These are phyloP conservation scores for Angophora floribunda DNA, from an alignment of 345 rosid genomes.

Conservation along the genomic window DNA sequence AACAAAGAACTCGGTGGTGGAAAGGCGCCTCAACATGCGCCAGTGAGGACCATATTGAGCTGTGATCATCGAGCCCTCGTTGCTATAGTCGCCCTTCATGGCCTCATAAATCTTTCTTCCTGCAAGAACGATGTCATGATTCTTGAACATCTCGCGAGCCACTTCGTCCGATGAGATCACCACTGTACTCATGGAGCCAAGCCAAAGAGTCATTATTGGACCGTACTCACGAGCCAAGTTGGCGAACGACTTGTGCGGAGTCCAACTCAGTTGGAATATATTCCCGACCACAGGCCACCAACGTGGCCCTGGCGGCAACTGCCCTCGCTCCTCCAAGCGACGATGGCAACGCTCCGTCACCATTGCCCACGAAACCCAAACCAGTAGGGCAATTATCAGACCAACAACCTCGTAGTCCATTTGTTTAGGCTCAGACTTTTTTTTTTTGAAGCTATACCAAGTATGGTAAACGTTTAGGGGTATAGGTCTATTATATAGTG, in stretches of 20 bases:
- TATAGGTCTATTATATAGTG: neutral
- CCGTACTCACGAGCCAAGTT: conserved; percentile 40
- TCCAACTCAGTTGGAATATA: conserved; percentile 43
- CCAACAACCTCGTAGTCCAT: conserved; percentile 28
- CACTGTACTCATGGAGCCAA: conserved; percentile 65
- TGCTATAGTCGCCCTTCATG: conserved; percentile 47
- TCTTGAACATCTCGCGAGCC: conserved; percentile 71
- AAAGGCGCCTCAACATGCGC: conserved; percentile 61
- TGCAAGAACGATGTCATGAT: conserved; percentile 57
- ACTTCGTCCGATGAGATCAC: conserved; percentile 59
- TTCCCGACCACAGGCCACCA: conserved; percentile 64
- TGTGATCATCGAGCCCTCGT: conserved; percentile 60
- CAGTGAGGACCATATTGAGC: conserved; percentile 74
- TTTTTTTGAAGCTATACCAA: neutral
- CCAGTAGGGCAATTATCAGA: conserved; percentile 14
- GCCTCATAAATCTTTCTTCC: conserved; percentile 79
- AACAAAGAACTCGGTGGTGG: conserved; percentile 59
- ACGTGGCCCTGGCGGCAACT: conserved; percentile 64
- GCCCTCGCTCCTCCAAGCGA: conserved; percentile 5
- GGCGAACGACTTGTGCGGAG: conserved; percentile 48
- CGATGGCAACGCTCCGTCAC: conserved; percentile 22
- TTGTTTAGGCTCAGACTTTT: neutral
- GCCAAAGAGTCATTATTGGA: conserved; percentile 65
- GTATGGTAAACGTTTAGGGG: neutral
- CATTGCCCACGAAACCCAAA: conserved; percentile 30